Conservation (phyloP, 73 alveolate species). For the Vitrella brassicaformis region DNA sequence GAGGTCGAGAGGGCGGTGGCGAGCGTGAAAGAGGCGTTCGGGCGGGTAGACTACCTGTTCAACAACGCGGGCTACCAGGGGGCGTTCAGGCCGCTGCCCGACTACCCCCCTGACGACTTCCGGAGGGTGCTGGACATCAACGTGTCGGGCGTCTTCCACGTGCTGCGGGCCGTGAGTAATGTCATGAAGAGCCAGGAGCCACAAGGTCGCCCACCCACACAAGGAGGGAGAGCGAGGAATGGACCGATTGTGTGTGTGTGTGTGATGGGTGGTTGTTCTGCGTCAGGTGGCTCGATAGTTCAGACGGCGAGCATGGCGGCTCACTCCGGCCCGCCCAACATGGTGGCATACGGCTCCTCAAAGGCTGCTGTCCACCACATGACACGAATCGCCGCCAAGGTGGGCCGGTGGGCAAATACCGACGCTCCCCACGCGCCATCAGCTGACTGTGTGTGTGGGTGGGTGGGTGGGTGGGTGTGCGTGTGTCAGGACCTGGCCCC, state of each 20-base stretch:
- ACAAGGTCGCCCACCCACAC: too few relatives aligned
- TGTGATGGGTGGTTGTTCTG: not conserved
- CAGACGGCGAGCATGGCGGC: not conserved
- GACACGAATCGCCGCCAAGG: not conserved
- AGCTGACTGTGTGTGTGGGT: not conserved
- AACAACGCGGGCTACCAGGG: not conserved
- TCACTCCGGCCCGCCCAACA: not conserved
- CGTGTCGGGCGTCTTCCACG: not conserved
- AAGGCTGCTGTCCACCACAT: not conserved
- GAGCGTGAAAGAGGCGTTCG: not conserved
- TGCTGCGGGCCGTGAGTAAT: not conserved
- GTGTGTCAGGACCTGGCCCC: not conserved
- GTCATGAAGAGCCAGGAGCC: not conserved
- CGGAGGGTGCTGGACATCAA: not conserved
- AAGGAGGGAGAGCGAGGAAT: too few relatives aligned
- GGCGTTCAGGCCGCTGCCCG: not conserved
- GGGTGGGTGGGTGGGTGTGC: not conserved
- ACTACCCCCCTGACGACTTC: not conserved
- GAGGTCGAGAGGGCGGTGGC: not conserved
- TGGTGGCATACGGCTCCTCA: not conserved
- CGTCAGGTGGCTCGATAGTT: not conserved
- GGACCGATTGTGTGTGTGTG: not conserved
- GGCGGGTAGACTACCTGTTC: not conserved
- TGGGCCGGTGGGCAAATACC: not conserved
- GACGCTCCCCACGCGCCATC: not conserved